Conservation (phyloP, 768 basidiomycete species). For the Sarcodon aspratus region DNA sequence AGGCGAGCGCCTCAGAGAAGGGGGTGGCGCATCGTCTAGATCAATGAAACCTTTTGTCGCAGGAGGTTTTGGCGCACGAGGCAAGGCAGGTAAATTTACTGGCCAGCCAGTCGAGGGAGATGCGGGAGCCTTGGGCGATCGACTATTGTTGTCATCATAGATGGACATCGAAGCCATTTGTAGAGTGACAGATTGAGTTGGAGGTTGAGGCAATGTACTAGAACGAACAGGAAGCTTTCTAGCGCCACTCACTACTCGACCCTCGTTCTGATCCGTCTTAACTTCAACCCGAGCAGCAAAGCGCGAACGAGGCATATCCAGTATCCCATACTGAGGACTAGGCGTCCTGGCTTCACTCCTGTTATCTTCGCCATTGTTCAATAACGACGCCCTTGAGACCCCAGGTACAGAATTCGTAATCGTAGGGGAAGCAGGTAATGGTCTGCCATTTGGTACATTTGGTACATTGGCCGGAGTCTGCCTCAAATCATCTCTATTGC, state of each 20-base stretch:
- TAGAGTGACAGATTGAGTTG: not conserved
- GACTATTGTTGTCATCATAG: not conserved
- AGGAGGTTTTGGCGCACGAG: constrained; percentile 1
- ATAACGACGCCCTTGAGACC: not conserved
- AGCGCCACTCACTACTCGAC: constrained; percentile 4
- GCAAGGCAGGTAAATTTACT: not conserved
- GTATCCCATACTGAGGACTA: constrained; percentile 31
- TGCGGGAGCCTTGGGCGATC: not conserved
- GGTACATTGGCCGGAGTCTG: too few species aligned
- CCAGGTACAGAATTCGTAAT: not conserved
- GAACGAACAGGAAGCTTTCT: not conserved
- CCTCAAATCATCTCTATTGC: too few species aligned
- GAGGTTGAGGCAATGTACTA: not conserved
- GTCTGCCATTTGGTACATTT: too few species aligned
- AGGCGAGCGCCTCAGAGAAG: constrained; percentile 26
- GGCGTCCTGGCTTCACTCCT: constrained; percentile 2
- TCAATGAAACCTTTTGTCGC: constrained; percentile 18
- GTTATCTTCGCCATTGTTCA: too few species aligned
- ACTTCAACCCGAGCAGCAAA: constrained; percentile 4
- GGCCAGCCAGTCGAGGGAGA: not conserved
- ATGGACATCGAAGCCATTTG: not conserved
- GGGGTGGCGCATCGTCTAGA: constrained; percentile 32
- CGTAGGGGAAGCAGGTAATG: not conserved
- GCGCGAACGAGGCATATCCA: constrained; percentile 27
- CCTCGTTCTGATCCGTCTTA: constrained; percentile 2